Evolutionary conservation across 371 early-diverging fungal genomes (phyloP).

Genomic region (Apophysomyces variabilis): DNA sequence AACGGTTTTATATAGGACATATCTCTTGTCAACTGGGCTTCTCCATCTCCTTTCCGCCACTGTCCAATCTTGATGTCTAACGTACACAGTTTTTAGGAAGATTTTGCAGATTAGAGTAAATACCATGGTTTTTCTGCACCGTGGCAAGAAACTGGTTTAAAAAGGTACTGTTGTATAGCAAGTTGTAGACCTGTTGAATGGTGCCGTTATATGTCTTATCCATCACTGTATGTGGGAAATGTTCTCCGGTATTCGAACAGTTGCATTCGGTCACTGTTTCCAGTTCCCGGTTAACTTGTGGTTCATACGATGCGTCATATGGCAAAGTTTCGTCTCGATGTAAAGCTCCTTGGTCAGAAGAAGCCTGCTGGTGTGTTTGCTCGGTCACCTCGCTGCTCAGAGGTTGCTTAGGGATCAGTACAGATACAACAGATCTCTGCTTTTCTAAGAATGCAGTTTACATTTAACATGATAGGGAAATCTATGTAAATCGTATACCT

Average conservation of each 20-base stretch:
- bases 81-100: neutral
- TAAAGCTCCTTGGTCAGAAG: too few relatives aligned
- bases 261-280: slow-evolving; percentile 32
- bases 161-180: slow-evolving; percentile 48
- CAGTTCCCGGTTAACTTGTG: neutral
- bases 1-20: slow-evolving; percentile 45
- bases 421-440: too few relatives aligned
- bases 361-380: too few relatives aligned
- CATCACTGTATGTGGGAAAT: slow-evolving; percentile 53
- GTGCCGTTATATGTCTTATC: slow-evolving; percentile 49
- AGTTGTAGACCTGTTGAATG: slow-evolving; percentile 49
- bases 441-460: too few relatives aligned
- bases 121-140: slow-evolving; percentile 48
- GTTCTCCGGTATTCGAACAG: slow-evolving; percentile 51
- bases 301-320: neutral
- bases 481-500: neutral
- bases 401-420: too few relatives aligned
- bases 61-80: slow-evolving; percentile 39
- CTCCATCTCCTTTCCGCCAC: slow-evolving; percentile 36
- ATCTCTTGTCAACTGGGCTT: slow-evolving; percentile 21
- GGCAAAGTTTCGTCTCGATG: neutral
- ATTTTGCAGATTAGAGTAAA: neutral
- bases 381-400: too few relatives aligned
- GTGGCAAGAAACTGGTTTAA: slow-evolving; percentile 39
- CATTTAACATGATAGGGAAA: too few relatives aligned